phyloP scores from a whole-genome alignment of 2,329 filamentous ascomycete genomes.

The Emericellopsis cladophorae region DNA sequence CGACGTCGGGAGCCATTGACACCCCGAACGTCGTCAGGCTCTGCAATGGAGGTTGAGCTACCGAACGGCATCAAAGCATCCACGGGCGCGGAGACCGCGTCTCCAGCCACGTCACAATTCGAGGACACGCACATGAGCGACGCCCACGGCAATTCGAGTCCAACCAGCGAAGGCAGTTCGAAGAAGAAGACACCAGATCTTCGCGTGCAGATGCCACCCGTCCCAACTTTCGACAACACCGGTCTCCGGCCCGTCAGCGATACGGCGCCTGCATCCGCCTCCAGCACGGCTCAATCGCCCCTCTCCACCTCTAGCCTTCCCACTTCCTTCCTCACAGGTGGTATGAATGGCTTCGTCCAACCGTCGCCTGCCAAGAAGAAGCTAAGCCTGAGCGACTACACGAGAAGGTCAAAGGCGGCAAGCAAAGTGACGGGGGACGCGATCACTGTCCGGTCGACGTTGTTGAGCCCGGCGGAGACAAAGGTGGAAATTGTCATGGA shows the following conservation, averaged over 20 bases:
- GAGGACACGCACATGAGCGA: conserved; percentile 1
- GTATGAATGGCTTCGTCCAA: conserved; percentile 28
- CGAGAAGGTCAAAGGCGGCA: conserved; percentile 42
- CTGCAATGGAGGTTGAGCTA: conserved; percentile 27
- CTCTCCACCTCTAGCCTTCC: conserved; percentile 26
- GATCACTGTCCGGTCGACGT: conserved; percentile 17
- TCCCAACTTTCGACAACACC: conserved; percentile 33
- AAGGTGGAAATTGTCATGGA: conserved; percentile 21
- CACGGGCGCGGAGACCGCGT: too few species aligned
- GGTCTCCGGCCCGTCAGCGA: conserved; percentile 15
- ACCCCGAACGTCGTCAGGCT: conserved; percentile 12
- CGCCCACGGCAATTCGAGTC: conserved; percentile 1
- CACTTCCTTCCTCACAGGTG: conserved; percentile 25
- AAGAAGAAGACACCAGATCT: conserved; percentile 31
- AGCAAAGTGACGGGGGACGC: conserved; percentile 17
- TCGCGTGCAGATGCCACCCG: conserved; percentile 43
- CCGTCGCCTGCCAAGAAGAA: conserved; percentile 56
- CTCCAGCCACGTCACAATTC: not conserved
- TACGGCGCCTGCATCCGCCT: conserved; percentile 34
- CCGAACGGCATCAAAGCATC: conserved; percentile 3
- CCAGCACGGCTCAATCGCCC: conserved; percentile 35
- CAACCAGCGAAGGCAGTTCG: conserved; percentile 12
- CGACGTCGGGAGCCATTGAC: conserved; percentile 12
- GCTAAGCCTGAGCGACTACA: conserved; percentile 53
- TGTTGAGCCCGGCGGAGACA: conserved; percentile 21